Base-by-base conservation (phyloP, 2,329 filamentous ascomycete species). In the Aspergillus piperis region DNA sequence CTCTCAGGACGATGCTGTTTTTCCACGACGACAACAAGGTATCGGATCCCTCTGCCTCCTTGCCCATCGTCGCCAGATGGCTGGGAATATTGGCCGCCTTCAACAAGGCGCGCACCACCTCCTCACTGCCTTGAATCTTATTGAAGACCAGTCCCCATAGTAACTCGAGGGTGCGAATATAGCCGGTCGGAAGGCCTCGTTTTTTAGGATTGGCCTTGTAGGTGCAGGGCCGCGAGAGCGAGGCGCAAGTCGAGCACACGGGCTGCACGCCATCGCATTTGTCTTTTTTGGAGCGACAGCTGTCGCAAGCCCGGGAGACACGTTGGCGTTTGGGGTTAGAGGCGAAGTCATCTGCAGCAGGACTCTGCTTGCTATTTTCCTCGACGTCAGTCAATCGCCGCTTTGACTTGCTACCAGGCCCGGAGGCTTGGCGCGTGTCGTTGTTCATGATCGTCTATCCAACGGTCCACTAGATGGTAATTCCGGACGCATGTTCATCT, bases 151-250 rank as follows among this genome's bases (percentile, higher is more conserved):
- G 87, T 11, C 87, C 88, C 57, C 90, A 80, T 8, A 88, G 83
- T 47, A 90, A 75, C 73, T 93, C 90, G 17, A 93, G 79, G 0
- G 88, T 89, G 36, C 89, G 84, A 57, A 93, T 88, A 70, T 92
- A 92, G 15, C 90, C 90, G n/a, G 90, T 90, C 67, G 90, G 90
- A 10, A 93, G 86, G 3, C 90, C 90, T 64, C 90, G 83, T 73
- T 92, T 92, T 75, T 91, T 91, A 7, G 88, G 86, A 57, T 86
- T 87, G 57, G 88, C 83, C 62, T 89, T 86, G 72, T 92, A 93
- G 15, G 88, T 87, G 73, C 90, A 93, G 36, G 81, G 73, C 52
- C 89, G 82, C 57, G 83, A 85, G 62, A 88, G 84, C 4, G 83
- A 79, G 6, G 82, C 81, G 75, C 90, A 92, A 2, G 88, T 88